A percentile compares a stretch with the other conserved stretches of the same genome.
These are phyloP conservation scores for Hypericum androsaemum DNA, from an alignment of 345 rosid genomes.

Conservation along the genomic window DNA sequence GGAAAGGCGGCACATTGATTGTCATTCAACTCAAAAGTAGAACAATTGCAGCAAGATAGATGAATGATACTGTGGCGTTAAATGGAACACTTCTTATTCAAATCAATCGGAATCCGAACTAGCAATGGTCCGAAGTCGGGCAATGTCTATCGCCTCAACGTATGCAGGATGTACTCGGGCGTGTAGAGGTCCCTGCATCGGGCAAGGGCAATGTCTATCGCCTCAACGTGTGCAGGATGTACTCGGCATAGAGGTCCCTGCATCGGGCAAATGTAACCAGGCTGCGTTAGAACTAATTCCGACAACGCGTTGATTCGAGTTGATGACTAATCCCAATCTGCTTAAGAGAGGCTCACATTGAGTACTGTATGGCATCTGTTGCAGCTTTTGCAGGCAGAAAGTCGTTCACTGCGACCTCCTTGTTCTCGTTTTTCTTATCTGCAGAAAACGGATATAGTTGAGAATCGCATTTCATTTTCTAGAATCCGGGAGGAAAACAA, in stretches of 20 bases:
- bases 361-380: conserved; percentile 70
- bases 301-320: no score
- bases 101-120: no score
- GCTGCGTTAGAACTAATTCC: no score
- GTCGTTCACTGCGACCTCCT: conserved; percentile 89
- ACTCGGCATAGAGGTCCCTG: conserved; percentile 78
- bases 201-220: conserved; percentile 5
- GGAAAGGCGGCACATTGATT: no score
- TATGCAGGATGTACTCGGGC: neutral
- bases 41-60: no score
- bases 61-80: no score
- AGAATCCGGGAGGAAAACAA: neutral
- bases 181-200: conserved; percentile 82
- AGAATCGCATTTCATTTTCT: neutral
- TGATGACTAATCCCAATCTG: neutral
- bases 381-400: conserved; percentile 64
- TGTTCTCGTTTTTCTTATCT: conserved; percentile 98
- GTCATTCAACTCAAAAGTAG: no score
- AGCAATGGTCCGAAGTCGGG: no score
- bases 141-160: neutral
- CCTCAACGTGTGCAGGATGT: neutral
- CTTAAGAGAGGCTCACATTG: conserved; percentile 43
- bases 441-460: conserved; percentile 10
- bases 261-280: conserved; percentile 11
- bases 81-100: no score